Evolutionary conservation across 2,329 filamentous ascomycete genomes (phyloP).

Genomic region (Akanthomyces muscarius): DNA sequence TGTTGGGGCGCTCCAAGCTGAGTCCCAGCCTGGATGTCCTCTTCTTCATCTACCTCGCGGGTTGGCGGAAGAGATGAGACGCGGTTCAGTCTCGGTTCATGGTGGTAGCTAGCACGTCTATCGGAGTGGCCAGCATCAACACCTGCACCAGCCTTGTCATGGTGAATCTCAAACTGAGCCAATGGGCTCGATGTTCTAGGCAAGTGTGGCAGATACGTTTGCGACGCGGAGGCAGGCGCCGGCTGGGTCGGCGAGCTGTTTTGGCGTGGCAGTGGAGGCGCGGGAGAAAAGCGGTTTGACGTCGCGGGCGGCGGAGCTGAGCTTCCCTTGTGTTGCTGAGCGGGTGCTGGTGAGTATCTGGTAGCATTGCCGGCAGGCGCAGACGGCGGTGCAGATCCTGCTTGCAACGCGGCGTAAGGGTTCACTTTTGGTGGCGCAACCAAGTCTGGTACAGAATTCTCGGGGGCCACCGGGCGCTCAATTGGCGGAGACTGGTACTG

Average conservation of each 20-base stretch:
- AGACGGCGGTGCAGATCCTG: conserved; percentile 31
- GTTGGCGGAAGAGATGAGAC: conserved; percentile 58
- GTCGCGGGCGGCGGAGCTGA: conserved; percentile 37
- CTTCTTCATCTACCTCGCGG: conserved; percentile 59
- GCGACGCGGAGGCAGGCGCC: conserved; percentile 33
- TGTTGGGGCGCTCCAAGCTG: conserved; percentile 25
- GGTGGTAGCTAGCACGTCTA: conserved; percentile 48
- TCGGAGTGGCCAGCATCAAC: conserved; percentile 40
- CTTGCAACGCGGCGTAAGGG: conserved; percentile 49
- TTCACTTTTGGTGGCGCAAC: conserved; percentile 50
- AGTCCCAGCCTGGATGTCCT: conserved; percentile 35
- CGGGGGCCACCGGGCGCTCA: conserved; percentile 30
- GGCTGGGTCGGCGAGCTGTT: conserved; percentile 40
- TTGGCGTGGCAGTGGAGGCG: conserved; percentile 38
- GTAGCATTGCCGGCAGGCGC: conserved; percentile 34
- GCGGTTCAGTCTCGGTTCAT: conserved; percentile 52
- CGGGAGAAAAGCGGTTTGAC: conserved; percentile 51
- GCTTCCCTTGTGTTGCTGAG: conserved; percentile 37
- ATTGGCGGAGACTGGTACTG: conserved; percentile 4
- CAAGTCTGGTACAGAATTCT: conserved; percentile 37
- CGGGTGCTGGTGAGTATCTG: conserved; percentile 61
- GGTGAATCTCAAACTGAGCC: conserved; percentile 57
- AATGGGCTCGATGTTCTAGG: conserved; percentile 63
- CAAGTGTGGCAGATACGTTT: conserved; percentile 52
- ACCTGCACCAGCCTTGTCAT: conserved; percentile 34